Base-by-base conservation (phyloP, 148 eudicot genomes). In the Cornus controversa region DNA sequence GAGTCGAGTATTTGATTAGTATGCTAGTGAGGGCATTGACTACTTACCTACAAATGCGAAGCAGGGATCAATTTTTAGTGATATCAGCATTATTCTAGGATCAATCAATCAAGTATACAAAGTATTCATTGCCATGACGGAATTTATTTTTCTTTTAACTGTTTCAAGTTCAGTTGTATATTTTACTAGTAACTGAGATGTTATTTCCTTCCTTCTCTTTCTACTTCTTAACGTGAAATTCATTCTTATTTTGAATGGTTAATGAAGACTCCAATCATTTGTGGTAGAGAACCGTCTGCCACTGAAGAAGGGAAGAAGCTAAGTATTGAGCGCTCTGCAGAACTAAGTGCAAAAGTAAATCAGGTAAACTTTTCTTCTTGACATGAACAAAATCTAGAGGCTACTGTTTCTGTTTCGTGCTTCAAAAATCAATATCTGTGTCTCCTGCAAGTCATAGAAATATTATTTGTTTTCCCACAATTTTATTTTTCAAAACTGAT, bases 221-320 rank as follows among this genome's bases (percentile, higher is more conserved):
- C 5, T 42, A 7, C 16, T 3, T 60, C 23, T 37, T 20, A 34
- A 11, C 22, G 40, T 62, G 62, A 8, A 4, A 66, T 53, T 69
- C 8, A 26, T 69, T 42, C 29, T 67, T 23, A 63, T 80, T 66
- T 73, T 53, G 18, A 15, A 47, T 67, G 75, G 58, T 75, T 22
- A 72, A 75, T 85, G 80, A 85, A 96, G 99, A 77, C 81, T 8
- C 97, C 99, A 23, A 93, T 96, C 78, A 78, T 96, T 67, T 84
- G 85, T 83, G 98, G 95, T 79, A 90, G 99, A 85, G 99, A 96
- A 82, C 99, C 99, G 16, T 80, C 85, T 66, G 94, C 98, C 37
- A 85, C 90, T 58, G 93, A 88, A 72, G 92, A 85, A 73, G 91
- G 93, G 85, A 91, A 87, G 87, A 81, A 58, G 77, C 87, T 93